phyloP scores from a whole-genome alignment of 2,329 filamentous ascomycete species.

The Curvularia sp. region DNA sequence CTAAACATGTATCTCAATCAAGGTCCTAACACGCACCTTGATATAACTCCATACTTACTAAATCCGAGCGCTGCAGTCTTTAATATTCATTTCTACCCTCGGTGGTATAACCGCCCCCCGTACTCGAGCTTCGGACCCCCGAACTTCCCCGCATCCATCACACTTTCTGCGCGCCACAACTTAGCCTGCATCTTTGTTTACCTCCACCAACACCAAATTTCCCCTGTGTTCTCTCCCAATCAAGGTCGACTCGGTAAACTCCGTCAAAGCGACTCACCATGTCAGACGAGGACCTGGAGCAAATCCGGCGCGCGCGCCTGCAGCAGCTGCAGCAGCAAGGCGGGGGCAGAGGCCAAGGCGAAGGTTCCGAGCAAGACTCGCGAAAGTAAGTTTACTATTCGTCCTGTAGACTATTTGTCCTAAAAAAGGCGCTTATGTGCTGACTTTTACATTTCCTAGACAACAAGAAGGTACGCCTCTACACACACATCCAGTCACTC shows the following conservation, averaged over 20 bases:
- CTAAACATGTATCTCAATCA: neutral
- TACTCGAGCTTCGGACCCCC: conserved; percentile 12
- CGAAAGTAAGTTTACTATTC: conserved; percentile 49
- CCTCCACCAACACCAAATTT: neutral
- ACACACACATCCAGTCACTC: neutral
- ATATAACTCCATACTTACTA: neutral
- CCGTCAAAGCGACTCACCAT: conserved; percentile 49
- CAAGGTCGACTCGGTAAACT: neutral
- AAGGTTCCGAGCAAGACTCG: conserved; percentile 65
- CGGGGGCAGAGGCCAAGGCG: conserved; percentile 62
- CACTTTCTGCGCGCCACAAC: conserved; percentile 12
- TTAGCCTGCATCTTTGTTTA: conserved; percentile 6
- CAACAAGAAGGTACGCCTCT: conserved; percentile 30
- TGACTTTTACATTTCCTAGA: conserved; percentile 10
- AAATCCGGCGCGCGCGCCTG: conserved; percentile 92
- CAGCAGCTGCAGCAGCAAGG: conserved; percentile 83
- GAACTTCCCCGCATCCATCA: conserved; percentile 20
- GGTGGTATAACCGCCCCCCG: neutral
- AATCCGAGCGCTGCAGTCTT: neutral
- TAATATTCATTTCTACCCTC: neutral
- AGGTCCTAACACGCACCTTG: neutral
- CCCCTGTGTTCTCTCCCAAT: neutral
- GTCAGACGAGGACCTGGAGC: conserved; percentile 71
- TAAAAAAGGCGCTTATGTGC: neutral
- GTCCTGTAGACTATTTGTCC: too few species aligned